A percentile compares a stretch with the other conserved stretches of the same genome.
Conservation (phyloP, 2,329 filamentous ascomycete genomes). For the Trichoderma sp. region DNA sequence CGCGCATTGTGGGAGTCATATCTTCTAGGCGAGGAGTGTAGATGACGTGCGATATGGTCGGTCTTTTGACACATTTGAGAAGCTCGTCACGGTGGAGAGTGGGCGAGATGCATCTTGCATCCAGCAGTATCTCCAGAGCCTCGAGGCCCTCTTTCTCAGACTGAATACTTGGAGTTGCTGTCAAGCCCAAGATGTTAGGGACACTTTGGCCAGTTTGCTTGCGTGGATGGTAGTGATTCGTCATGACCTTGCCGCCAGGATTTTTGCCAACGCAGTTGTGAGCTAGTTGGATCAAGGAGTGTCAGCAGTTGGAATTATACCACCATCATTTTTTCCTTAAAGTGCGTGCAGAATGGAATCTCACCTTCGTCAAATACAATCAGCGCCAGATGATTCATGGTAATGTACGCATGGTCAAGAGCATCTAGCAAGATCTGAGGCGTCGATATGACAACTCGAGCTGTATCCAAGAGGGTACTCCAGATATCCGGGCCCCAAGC, state of each 20-base stretch:
- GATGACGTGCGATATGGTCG: constrained; percentile 45
- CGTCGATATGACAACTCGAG: constrained; percentile 74
- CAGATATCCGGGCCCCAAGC: constrained; percentile 69
- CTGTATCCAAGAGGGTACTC: constrained; percentile 61
- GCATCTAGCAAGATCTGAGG: constrained; percentile 73
- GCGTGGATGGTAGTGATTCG: constrained; percentile 60
- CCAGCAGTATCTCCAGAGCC: constrained; percentile 65
- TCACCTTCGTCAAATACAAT: constrained; percentile 81
- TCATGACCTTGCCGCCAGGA: constrained; percentile 70
- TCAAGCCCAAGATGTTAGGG: constrained; percentile 74
- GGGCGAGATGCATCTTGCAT: constrained; percentile 68
- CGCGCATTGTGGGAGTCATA: constrained; percentile 39
- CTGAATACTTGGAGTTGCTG: constrained; percentile 72
- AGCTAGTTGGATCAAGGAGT: constrained; percentile 44
- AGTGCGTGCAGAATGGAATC: constrained; percentile 18
- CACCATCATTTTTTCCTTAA: not conserved
- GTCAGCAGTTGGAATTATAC: not conserved
- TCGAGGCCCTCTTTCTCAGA: constrained; percentile 54
- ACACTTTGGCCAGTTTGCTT: constrained; percentile 38
- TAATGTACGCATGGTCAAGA: constrained; percentile 70
- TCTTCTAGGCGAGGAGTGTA: constrained; percentile 29
- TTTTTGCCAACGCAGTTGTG: constrained; percentile 69
- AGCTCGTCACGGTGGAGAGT: constrained; percentile 67
- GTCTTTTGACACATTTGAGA: constrained; percentile 64
- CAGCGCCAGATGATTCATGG: constrained; percentile 60